Percentiles rank a stretch among this genome's conserved stretches.
These are phyloP conservation scores for Metschnikowia kofuensis DNA, from an alignment of 805 yeast genomes.

Conservation along the genomic window DNA sequence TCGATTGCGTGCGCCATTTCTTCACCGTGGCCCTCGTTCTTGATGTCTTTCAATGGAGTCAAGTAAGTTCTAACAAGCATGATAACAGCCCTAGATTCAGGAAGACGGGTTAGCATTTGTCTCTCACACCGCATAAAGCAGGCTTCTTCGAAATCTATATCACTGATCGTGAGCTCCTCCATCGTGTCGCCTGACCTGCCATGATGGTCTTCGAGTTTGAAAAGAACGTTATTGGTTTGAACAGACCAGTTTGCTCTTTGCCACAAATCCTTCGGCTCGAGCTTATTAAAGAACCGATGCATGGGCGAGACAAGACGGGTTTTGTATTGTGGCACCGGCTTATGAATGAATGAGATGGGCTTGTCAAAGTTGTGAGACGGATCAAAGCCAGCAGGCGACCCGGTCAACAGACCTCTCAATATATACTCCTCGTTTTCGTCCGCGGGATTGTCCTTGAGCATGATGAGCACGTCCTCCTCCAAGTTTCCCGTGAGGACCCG, in stretches of 20 bases:
- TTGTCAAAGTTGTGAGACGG: conserved; percentile 52
- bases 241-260: conserved; percentile 69
- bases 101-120: conserved; percentile 36
- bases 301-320: conserved; percentile 56
- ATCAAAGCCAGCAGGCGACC: conserved; percentile 73
- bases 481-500: conserved; percentile 33
- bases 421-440: conserved; percentile 53
- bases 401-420: conserved; percentile 53
- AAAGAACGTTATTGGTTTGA: conserved; percentile 55
- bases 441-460: conserved; percentile 40
- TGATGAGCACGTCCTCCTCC: conserved; percentile 63
- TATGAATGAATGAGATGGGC: conserved; percentile 60
- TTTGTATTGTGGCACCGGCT: conserved; percentile 68
- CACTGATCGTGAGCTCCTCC: conserved; percentile 31
- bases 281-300: conserved; percentile 61
- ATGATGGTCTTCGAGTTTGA: conserved; percentile 46
- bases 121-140: conserved; percentile 37
- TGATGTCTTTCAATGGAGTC: conserved; percentile 28
- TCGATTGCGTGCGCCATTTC: conserved; percentile 35
- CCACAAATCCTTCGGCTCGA: conserved; percentile 53
- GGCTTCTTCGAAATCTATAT: conserved; percentile 34
- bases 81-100: conserved; percentile 31
- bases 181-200: conserved; percentile 34
- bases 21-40: conserved; percentile 30
- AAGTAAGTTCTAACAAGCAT: conserved; percentile 39